Percentiles rank a stretch among this genome's conserved stretches.
These are phyloP conservation scores for Cucurbitaria berberidis DNA, from an alignment of 2,329 filamentous ascomycete genomes.

Conservation along the genomic window DNA sequence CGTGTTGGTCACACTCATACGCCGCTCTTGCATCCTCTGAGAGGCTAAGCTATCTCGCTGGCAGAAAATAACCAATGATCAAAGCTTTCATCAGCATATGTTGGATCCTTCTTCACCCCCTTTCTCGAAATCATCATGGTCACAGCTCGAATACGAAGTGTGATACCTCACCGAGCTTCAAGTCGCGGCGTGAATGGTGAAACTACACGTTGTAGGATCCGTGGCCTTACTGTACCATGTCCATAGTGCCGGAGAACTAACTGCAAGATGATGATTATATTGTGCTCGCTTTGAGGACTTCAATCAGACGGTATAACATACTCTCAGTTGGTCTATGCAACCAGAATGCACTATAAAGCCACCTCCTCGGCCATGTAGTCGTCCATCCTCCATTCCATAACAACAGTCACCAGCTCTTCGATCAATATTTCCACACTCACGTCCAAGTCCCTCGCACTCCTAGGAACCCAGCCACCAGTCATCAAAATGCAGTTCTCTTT, in stretches of 20 bases:
- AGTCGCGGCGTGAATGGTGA: background rate
- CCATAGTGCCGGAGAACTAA: background rate
- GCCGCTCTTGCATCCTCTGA: background rate
- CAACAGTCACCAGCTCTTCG: background rate
- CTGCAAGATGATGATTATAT: background rate
- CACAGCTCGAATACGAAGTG: background rate
- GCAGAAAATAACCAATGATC: background rate
- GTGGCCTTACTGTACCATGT: background rate
- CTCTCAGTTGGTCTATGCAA: background rate
- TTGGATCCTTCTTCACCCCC: background rate
- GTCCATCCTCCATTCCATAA: background rate
- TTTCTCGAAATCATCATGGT: background rate
- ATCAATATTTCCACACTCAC: background rate
- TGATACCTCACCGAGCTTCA: background rate
- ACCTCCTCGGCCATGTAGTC: background rate
- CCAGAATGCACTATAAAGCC: background rate
- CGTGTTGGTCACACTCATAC: background rate
- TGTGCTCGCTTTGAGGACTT: background rate
- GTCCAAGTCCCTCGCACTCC: background rate
- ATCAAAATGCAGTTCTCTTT: constrained; percentile 43
- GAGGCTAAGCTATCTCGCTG: background rate
- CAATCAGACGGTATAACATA: background rate
- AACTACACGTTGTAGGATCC: background rate
- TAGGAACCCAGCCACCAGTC: constrained; percentile 9
- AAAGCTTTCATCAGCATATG: background rate